Evolutionary conservation across 805 yeast species (phyloP), one percentile per base, ranked within the genome.

Genomic region (Schwanniomyces pseudopolymorphus): DNA sequence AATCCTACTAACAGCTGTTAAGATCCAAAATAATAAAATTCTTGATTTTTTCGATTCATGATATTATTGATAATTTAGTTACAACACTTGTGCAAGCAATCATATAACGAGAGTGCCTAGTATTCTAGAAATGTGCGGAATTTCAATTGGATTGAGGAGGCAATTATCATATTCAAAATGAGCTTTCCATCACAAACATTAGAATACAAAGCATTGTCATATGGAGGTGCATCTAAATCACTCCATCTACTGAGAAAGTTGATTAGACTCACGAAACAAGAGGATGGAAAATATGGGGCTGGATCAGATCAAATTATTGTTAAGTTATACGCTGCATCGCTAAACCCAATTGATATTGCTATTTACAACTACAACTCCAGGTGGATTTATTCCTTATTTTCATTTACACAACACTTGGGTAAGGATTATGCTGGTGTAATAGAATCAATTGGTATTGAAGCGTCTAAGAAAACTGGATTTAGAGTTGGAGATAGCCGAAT

Each of bases 401-500:
- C 21, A 49, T 27, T 17, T 55, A 48, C 55, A 9, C 56, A 56
- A 24, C 67, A 70, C 2, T 38, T 66, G 28, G 72, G 71, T 3
- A 48, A 47, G 38, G 74, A 69, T 53, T 67, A 60, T 42, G 53
- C 70, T 7, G 74, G 74, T 5, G 59, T 55, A 3, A 55, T 69
- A 17, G 68, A 54, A 4, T 60, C 62, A 11, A 60, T 67, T 46
- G 74, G 74, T 2, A 31, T 49, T 0, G 39, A 45, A 9, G 69
- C 64, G 2, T 58, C 59, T 4, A 45, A 46, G 14, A 40, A 46
- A 13, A 47, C 55, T 1, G 54, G 53, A 7, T 53, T 64, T 6
- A 51, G 57, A 33, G 60, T 56, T 2, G 70, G 68, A 7, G 72
- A 66, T 45, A 50, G 51, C 72, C 3, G 78, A 80, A 51, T 81